phyloP scores from a whole-genome alignment of 306 rosid genomes.

The Malus sylvestris region DNA sequence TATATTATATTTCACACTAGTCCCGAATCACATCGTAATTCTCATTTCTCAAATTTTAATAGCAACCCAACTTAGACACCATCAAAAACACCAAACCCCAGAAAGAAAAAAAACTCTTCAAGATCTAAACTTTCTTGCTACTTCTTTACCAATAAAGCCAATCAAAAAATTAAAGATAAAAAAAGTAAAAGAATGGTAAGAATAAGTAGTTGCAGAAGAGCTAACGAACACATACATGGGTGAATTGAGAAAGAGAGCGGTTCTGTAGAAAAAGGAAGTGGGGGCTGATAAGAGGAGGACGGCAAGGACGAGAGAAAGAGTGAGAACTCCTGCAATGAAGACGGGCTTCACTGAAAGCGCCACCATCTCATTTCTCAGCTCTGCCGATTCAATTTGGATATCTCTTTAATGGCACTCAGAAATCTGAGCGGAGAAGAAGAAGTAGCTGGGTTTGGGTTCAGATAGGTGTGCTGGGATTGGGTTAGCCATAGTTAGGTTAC shows the following conservation, averaged over 20 bases:
- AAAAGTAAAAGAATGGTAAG: neutral
- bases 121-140: neutral
- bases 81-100: neutral
- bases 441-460: no score
- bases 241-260: slow-evolving; percentile 23
- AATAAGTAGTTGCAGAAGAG: neutral
- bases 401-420: neutral
- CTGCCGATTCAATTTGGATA: neutral
- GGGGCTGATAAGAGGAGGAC: slow-evolving; percentile 37
- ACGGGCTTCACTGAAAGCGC: slow-evolving; percentile 58
- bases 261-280: slow-evolving; percentile 29
- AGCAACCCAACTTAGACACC: neutral
- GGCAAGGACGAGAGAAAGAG: slow-evolving; percentile 34
- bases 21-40: neutral
- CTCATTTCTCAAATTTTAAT: neutral
- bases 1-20: neutral
- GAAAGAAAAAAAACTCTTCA: neutral
- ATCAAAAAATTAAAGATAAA: neutral
- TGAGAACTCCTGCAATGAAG: slow-evolving; percentile 33
- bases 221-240: slow-evolving; percentile 26
- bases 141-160: neutral
- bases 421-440: neutral
- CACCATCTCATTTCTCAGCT: slow-evolving; percentile 35
- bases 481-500: no score
- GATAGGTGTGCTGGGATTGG: no score